Base-by-base conservation (phyloP, 2,329 filamentous ascomycete species). In the Aspergillus sp. region DNA sequence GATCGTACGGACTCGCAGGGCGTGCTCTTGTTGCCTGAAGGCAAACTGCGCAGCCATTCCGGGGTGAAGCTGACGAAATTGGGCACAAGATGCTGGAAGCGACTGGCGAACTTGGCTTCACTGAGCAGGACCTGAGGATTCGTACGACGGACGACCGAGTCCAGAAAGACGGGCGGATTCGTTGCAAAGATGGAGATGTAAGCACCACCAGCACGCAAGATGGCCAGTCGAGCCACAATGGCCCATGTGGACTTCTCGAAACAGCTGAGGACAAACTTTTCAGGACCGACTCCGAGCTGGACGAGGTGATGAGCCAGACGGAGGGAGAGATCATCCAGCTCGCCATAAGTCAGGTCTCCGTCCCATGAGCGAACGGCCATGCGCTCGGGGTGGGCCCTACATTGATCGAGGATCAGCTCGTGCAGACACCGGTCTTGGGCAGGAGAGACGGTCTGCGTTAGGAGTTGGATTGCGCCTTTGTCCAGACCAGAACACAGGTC, bases 341-440 rank as follows among this genome's bases (percentile, higher is more conserved):
- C 41, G 5, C 51, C 17, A 41, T 59, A 59, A 1, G 57, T 59
- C 17, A 59, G 30, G 7, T 54, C 43, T 15, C 57, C 57, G 25
- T 53, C 51, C 51, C 51, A 53, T 3, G 41, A 54, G 2, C 22
- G 52, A 25, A 46, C 52, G 19, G 53, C 43, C 38, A 50, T 34
- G 48, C 48, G 48, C 13, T 50, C 25, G 28, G 48, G 48, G 11
- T 50, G 48, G 6, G 48, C 48, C 19, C 25, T 30, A 11, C 48
- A 50, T 50, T 50, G 48, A 6, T 30, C 48, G 48, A 50, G 17
- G 25, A 50, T 50, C 9, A 50, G 17, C 9, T 50, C 48, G 28
- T 50, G 48, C 9, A 50, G 48, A 9, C 48, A 50, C 5, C 48
- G 48, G 25, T 50, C 48, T 19, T 50, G 28, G 4, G 48, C 23